Evolutionary conservation across 1,284 basidiomycete species (phyloP).

Genomic region (Ganoderma lucidum): DNA sequence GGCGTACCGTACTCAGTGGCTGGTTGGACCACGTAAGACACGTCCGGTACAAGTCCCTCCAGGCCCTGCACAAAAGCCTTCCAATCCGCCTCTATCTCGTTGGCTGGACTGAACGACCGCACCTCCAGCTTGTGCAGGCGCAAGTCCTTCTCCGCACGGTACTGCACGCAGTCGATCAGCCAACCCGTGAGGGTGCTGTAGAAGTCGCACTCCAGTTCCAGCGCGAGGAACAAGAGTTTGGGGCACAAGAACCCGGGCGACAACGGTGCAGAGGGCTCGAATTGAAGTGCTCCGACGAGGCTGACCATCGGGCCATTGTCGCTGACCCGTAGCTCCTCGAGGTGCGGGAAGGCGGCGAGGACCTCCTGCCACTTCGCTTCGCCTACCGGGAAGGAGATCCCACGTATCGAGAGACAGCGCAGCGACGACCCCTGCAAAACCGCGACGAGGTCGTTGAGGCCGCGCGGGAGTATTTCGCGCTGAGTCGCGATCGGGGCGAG

Average conservation of each 20-base stretch:
- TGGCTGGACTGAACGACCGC: neutral
- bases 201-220: neutral
- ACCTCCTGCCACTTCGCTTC: neutral
- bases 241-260: neutral
- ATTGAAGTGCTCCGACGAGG: neutral
- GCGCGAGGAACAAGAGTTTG: neutral
- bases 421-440: neutral
- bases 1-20: neutral
- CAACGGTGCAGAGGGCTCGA: neutral
- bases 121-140: neutral
- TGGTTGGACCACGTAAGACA: neutral
- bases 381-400: neutral
- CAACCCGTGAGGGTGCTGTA: neutral
- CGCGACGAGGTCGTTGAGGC: neutral
- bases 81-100: neutral
- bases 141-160: neutral
- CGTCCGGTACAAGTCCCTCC: neutral
- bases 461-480: neutral
- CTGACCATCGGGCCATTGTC: neutral
- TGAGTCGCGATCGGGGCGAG: neutral
- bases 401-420: neutral
- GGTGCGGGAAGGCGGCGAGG: neutral
- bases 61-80: neutral
- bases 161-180: constrained; percentile 1
- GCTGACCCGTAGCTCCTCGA: constrained; percentile 1